These are phyloP conservation scores for Aspergillus vadensis DNA, from an alignment of 2,329 filamentous ascomycete species.

Conservation along the genomic window DNA sequence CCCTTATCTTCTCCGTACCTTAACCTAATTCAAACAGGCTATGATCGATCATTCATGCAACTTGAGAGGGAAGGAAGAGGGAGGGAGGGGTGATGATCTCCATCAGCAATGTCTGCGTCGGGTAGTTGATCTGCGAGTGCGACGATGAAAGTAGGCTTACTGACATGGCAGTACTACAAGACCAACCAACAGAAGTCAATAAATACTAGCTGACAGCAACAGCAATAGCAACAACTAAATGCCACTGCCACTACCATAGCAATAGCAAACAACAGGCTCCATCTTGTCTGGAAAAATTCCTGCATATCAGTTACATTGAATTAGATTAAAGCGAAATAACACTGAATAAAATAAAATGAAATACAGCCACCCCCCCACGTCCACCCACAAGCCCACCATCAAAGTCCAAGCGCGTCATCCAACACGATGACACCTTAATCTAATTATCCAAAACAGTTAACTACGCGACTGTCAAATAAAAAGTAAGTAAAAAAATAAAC, in stretches of 20 bases:
- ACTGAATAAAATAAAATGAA: neutral
- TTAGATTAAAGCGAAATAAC: conserved; percentile 20
- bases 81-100: conserved; percentile 14
- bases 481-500: neutral
- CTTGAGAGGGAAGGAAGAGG: no score
- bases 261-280: neutral
- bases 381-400: no score
- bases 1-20: conserved; percentile 14
- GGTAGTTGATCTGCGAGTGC: conserved; percentile 20
- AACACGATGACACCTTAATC: no score
- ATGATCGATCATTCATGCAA: conserved; percentile 21
- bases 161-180: neutral
- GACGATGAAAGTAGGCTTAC: conserved; percentile 1
- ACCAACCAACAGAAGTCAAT: neutral
- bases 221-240: neutral
- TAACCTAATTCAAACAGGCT: conserved; percentile 19
- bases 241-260: neutral
- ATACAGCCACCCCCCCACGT: neutral
- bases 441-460: no score
- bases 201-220: neutral
- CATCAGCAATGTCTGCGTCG: conserved; percentile 16
- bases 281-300: neutral
- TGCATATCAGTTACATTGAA: no score
- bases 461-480: neutral
- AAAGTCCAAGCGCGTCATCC: no score